Base-by-base conservation (phyloP, 306 rosid genomes). In the Vigna angularis region DNA sequence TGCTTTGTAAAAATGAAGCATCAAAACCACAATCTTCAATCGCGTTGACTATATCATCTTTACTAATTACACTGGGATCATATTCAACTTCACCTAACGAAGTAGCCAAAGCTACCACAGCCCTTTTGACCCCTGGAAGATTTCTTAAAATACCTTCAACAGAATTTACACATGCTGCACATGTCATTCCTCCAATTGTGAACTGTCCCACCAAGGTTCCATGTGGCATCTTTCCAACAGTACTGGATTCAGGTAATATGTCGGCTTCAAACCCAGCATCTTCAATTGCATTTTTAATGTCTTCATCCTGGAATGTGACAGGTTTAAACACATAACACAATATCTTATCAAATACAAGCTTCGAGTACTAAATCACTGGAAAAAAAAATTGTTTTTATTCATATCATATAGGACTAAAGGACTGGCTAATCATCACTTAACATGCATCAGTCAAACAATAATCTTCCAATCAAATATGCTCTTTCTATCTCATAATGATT, bases 251-350 rank as follows among this genome's bases (percentile, higher is more conserved):
- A 11, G 93, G 90, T 79, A 95, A 83, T 77, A 95, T 85, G 75
- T 95, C 98, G 20, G 98, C 99, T 24, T 93, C 99, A 79, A 95
- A 95, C 79, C 98, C 99, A 7, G 98, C 99, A 81, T 95, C 99
- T 88, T 95, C 99, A 76, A 95, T 89, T 71, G 97, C 94, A 81
- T 87, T 83, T 88, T 83, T 93, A 66, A 95, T 84, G 76, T 95
- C 97, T 76, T 88, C 94, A 11, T 91, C 96, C 99, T 95, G 85
- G 72, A 49, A 78, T 73, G 75, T 50, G 74, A 74, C 56, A 83
- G 70, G 72, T 69, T 81, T 66, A 16, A 82, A 38, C 74, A 57
- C 70, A 64, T 13, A 57, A 44, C 49, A 84, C 62, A 81, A 75
- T 30, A 73, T 45, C 16, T 42, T 67, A 73, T 59, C 75, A 34